A percentile compares a stretch with the other conserved stretches of the same genome.
These are phyloP conservation scores for Petrea volubilis DNA, from an alignment of 257 asterid genomes.

Conservation along the genomic window DNA sequence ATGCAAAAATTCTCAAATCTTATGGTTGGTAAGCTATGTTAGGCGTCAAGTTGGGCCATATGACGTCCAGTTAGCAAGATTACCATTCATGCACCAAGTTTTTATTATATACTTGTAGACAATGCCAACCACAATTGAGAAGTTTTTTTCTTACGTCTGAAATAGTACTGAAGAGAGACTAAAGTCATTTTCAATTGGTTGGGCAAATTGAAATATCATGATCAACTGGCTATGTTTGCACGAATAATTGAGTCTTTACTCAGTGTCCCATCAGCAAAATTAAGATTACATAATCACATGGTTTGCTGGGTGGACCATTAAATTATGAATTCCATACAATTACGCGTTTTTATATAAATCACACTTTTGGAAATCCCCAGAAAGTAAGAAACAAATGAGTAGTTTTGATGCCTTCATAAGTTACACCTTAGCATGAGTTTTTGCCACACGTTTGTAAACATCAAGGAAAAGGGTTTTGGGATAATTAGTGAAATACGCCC, in stretches of 20 bases:
- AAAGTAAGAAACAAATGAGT: constrained; percentile 19
- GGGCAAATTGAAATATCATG: constrained; percentile 28
- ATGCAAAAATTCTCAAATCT: neutral
- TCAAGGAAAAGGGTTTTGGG: constrained; percentile 37
- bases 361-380: constrained; percentile 50
- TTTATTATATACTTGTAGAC: neutral
- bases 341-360: constrained; percentile 1
- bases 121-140: neutral
- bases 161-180: neutral
- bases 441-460: constrained; percentile 55
- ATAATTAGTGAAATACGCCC: constrained; percentile 23
- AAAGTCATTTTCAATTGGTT: constrained; percentile 41
- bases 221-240: constrained; percentile 25
- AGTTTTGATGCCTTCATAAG: neutral
- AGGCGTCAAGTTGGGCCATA: constrained; percentile 20
- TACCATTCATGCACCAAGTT: neutral
- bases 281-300: constrained; percentile 31
- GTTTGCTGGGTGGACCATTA: constrained; percentile 36
- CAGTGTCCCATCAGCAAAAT: constrained; percentile 18
- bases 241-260: constrained; percentile 22
- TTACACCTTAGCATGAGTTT: constrained; percentile 42
- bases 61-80: constrained; percentile 10
- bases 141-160: neutral
- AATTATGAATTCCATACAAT: constrained; percentile 34
- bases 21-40: constrained; percentile 8